phyloP scores from a whole-genome alignment of 805 yeast species.

The Schizosaccharomyces osmophilus region DNA sequence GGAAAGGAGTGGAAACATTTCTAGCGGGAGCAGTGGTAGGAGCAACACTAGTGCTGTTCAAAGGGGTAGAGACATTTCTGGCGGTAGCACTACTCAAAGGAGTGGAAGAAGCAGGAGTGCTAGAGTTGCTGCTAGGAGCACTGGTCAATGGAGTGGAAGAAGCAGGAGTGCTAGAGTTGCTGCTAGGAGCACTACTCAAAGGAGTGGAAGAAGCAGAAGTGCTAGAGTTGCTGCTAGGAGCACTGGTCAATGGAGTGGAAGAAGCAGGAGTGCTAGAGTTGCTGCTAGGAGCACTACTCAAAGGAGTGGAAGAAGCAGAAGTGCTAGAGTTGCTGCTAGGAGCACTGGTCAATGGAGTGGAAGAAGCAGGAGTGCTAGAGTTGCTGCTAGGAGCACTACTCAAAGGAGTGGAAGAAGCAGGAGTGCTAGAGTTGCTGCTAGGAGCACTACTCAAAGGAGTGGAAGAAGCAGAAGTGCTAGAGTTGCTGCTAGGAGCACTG shows the following conservation, averaged over 20 bases:
- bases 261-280: neutral
- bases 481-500: neutral
- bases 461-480: neutral
- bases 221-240: neutral
- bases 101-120: neutral
- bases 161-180: neutral
- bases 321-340: neutral
- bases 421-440: neutral
- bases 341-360: neutral
- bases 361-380: neutral
- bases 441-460: neutral
- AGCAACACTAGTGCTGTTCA: neutral
- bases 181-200: neutral
- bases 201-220: neutral
- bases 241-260: neutral
- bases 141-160: too few species aligned
- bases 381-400: neutral
- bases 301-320: neutral
- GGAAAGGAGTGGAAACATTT: neutral
- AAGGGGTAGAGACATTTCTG: neutral
- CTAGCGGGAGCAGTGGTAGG: neutral
- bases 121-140: neutral
- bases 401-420: neutral
- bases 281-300: neutral
- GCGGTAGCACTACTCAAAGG: neutral